Evolutionary conservation across 2,329 filamentous ascomycete species (phyloP).

Genomic region (Colletotrichum tropicale): DNA sequence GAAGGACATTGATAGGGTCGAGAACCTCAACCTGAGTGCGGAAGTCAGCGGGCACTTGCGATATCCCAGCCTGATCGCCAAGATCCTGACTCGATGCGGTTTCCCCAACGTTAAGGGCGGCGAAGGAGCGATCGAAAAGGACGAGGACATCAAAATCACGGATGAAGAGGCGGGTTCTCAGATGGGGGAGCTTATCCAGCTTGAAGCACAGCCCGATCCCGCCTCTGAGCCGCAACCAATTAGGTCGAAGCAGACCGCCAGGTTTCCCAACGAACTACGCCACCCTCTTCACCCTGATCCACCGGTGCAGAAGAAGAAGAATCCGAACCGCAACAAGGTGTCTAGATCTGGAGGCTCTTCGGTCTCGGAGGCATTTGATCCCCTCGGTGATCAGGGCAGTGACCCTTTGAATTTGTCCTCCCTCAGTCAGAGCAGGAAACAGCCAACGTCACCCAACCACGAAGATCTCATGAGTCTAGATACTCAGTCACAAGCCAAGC

Average conservation of each 20-base stretch:
- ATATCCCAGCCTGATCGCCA: slow-evolving; percentile 53
- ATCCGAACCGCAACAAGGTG: not conserved
- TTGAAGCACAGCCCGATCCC: slow-evolving; percentile 37
- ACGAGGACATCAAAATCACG: slow-evolving; percentile 43
- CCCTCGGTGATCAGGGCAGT: not conserved
- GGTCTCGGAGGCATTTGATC: not conserved
- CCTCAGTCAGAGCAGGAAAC: not conserved
- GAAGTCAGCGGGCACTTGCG: slow-evolving; percentile 59
- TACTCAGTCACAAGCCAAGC: not conserved
- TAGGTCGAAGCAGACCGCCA: slow-evolving; percentile 15
- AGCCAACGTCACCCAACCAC: not conserved
- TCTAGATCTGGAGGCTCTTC: not conserved
- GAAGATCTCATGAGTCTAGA: not conserved
- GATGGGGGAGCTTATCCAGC: slow-evolving; percentile 43
- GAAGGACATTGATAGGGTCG: slow-evolving; percentile 67
- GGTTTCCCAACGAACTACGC: slow-evolving; percentile 17
- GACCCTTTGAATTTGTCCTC: not conserved
- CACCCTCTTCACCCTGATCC: slow-evolving; percentile 10
- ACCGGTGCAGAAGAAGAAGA: slow-evolving; percentile 1
- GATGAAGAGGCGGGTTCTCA: slow-evolving; percentile 31
- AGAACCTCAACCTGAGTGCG: slow-evolving; percentile 58
- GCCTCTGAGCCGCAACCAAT: slow-evolving; percentile 19
- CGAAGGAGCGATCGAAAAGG: slow-evolving; percentile 51
- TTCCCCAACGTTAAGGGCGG: slow-evolving; percentile 51
- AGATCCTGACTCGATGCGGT: slow-evolving; percentile 57